Conservation (phyloP, 805 yeast species). For the Cyberlindnera euphorbiae region DNA sequence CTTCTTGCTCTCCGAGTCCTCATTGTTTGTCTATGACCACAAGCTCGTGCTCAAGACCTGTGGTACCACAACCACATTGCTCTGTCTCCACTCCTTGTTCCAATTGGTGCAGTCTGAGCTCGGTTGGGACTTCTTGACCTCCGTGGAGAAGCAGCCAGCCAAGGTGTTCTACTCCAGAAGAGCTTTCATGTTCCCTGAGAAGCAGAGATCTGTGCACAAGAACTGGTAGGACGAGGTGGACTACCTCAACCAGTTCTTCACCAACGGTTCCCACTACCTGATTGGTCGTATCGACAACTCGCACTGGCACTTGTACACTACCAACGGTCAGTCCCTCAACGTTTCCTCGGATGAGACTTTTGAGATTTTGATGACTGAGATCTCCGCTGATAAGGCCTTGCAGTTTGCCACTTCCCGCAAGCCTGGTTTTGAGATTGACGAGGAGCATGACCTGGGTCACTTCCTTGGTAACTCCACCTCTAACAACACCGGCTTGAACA, state of each 20-base stretch:
- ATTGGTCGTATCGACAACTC: conserved; percentile 79
- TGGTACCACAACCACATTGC: conserved; percentile 89
- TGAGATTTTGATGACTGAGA: conserved; percentile 87
- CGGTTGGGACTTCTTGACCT: conserved; percentile 34
- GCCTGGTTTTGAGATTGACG: conserved; percentile 37
- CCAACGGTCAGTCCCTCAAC: conserved; percentile 23
- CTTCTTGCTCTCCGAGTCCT: conserved; percentile 81
- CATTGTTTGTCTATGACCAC: conserved; percentile 84
- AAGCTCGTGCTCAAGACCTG: conserved; percentile 88
- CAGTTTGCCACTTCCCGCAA: conserved; percentile 54
- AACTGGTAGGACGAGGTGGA: conserved; percentile 81
- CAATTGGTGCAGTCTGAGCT: conserved; percentile 41
- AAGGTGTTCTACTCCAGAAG: conserved; percentile 87
- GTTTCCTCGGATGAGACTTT: conserved; percentile 58
- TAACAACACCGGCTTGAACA: conserved; percentile 54
- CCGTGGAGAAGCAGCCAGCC: conserved; percentile 36
- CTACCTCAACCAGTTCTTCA: conserved; percentile 62
- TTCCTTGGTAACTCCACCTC: conserved; percentile 68
- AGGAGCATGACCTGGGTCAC: conserved; percentile 74
- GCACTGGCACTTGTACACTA: conserved; percentile 87
- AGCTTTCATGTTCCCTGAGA: conserved; percentile 87
- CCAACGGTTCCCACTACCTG: conserved; percentile 58
- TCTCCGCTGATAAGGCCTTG: conserved; percentile 50
- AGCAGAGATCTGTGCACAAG: conserved; percentile 74
- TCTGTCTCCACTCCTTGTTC: conserved; percentile 65